Evolutionary conservation across 352 stramenopile genomes (phyloP).

Genomic region (Globisporangium nodosum): DNA sequence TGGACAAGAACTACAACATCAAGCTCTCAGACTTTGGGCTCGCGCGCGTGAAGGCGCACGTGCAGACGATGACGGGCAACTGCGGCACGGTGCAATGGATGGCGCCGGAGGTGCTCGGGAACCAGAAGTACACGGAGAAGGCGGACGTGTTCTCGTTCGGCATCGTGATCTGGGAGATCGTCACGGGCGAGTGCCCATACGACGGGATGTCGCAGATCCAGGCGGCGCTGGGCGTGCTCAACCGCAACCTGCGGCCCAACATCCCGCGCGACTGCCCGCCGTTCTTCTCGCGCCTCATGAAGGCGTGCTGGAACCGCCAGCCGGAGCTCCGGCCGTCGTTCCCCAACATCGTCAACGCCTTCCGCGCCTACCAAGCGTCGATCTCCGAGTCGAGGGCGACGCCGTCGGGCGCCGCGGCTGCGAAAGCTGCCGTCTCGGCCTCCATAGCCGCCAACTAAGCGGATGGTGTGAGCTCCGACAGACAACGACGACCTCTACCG

Average conservation of each 20-base stretch:
- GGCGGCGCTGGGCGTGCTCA: conserved; percentile 57
- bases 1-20: conserved; percentile 54
- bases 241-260: conserved; percentile 62
- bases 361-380: conserved; percentile 47
- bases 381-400: conserved; percentile 43
- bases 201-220: conserved; percentile 85
- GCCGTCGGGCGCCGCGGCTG: conserved; percentile 21
- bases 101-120: conserved; percentile 40
- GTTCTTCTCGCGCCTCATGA: conserved; percentile 69
- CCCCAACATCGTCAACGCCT: conserved; percentile 61
- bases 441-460: no score
- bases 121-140: conserved; percentile 89
- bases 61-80: conserved; percentile 65
- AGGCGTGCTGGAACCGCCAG: conserved; percentile 69
- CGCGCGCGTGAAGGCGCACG: conserved; percentile 67
- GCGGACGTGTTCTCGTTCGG: conserved; percentile 88
- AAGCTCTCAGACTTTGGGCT: conserved; percentile 87
- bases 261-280: conserved; percentile 57
- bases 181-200: conserved; percentile 83
- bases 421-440: no score
- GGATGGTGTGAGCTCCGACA: no score
- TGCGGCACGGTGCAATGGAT: conserved; percentile 43
- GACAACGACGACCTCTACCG: no score
- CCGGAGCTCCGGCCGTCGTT: conserved; percentile 63
- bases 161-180: conserved; percentile 91